phyloP scores from a whole-genome alignment of 129 eudicot genomes.

The Artemisia tridentata region DNA sequence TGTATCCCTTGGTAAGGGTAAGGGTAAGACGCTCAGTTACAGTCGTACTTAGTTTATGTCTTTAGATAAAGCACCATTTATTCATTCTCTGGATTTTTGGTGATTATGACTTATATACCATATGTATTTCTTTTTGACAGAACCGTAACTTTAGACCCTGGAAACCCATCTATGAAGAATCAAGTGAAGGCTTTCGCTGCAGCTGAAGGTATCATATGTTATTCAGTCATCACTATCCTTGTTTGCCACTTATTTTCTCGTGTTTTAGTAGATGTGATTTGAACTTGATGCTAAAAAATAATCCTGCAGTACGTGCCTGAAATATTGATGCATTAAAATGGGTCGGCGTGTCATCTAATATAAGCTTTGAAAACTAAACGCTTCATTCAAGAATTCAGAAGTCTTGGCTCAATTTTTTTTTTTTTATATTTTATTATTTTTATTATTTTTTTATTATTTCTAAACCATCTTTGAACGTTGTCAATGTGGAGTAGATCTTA shows the following conservation, averaged over 20 bases:
- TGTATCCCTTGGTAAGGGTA: conserved; percentile 13
- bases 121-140: conserved; percentile 42
- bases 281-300: neutral
- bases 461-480: neutral
- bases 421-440: no score
- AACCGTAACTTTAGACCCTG: conserved; percentile 78
- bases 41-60: neutral
- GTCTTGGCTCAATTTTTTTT: neutral
- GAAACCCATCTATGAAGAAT: conserved; percentile 76
- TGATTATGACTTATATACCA: conserved; percentile 5
- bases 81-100: conserved; percentile 17
- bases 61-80: conserved; percentile 4
- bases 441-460: conserved; percentile 2
- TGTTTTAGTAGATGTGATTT: conserved; percentile 11
- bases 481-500: neutral
- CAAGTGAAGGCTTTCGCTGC: conserved; percentile 86
- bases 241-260: conserved; percentile 10
- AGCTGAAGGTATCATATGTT: conserved; percentile 62
- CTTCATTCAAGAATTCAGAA: conserved; percentile 18
- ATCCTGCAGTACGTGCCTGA: neutral
- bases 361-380: conserved; percentile 12
- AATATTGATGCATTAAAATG: conserved; percentile 18
- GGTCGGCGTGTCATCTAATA: neutral
- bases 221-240: conserved; percentile 15
- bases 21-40: conserved; percentile 16